Conservation (phyloP, 495 filamentous ascomycete genomes). For the Aspergillus ostianus region DNA sequence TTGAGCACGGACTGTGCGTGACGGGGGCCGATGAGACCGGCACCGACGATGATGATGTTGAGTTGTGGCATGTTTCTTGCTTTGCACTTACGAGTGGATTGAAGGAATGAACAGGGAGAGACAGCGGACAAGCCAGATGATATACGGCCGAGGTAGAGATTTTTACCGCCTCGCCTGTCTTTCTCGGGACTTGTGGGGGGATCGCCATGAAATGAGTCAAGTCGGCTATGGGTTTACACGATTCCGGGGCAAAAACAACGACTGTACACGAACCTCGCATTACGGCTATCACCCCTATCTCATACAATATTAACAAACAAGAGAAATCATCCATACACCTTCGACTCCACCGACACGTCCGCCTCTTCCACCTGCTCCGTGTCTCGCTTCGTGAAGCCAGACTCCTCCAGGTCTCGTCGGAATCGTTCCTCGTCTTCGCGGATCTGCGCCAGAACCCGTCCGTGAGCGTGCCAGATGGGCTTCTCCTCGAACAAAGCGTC, state of each 20-base stretch:
- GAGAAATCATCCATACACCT: not conserved
- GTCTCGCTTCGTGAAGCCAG: constrained; percentile 24
- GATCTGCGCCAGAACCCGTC: constrained; percentile 48
- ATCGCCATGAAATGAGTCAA: not conserved
- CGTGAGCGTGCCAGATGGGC: constrained; percentile 57
- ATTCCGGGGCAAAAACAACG: not conserved
- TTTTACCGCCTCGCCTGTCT: not conserved
- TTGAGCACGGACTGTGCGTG: constrained; percentile 51
- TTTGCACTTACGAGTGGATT: no score
- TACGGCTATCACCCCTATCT: no score
- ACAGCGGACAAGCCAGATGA: not conserved
- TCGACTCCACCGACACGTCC: not conserved
- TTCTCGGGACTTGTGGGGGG: not conserved
- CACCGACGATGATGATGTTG: constrained; percentile 49
- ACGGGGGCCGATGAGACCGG: constrained; percentile 57
- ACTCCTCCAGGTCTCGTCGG: constrained; percentile 48
- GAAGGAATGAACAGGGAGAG: no score
- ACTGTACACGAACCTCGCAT: no score
- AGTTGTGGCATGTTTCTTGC: not conserved
- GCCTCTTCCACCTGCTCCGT: constrained; percentile 23
- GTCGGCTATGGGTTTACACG: not conserved
- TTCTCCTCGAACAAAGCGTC: constrained; percentile 56
- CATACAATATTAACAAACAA: no score
- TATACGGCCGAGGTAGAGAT: not conserved
- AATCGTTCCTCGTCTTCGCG: constrained; percentile 50